Evolutionary conservation across 129 eudicot genomes (phyloP).

Genomic region (Saussurea involucrata): DNA sequence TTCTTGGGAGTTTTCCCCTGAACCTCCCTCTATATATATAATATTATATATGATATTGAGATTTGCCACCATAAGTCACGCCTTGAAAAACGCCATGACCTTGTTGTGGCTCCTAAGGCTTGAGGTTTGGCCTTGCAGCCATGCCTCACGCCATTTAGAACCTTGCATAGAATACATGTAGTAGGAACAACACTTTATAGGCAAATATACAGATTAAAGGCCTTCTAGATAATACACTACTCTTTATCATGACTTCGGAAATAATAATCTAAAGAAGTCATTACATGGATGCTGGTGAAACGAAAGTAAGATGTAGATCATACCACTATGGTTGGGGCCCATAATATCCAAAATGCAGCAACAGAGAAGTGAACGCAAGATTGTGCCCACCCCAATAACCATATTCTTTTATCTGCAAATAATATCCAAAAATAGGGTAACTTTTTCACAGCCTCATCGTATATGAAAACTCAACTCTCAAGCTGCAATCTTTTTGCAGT

Average conservation of each 20-base stretch:
- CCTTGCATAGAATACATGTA: no score
- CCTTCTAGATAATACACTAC: neutral
- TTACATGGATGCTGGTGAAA: neutral
- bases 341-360: slow-evolving; percentile 80
- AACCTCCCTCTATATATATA: no score
- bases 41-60: no score
- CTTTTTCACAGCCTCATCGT: neutral
- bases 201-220: neutral
- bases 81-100: no score
- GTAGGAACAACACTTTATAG: neutral
- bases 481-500: neutral
- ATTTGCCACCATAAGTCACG: no score
- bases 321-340: slow-evolving; percentile 98
- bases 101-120: no score
- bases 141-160: no score
- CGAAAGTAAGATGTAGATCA: slow-evolving; percentile 7
- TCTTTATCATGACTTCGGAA: neutral
- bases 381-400: slow-evolving; percentile 84
- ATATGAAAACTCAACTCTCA: slow-evolving; percentile 6
- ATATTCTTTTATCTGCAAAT: slow-evolving; percentile 80
- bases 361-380: slow-evolving; percentile 68
- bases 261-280: neutral
- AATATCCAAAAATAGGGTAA: no score
- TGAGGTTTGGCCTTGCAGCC: no score
- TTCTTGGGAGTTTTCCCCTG: no score